These are phyloP conservation scores for Obelidium mucronatum DNA, from an alignment of 192 early-diverging fungal species.

Conservation along the genomic window DNA sequence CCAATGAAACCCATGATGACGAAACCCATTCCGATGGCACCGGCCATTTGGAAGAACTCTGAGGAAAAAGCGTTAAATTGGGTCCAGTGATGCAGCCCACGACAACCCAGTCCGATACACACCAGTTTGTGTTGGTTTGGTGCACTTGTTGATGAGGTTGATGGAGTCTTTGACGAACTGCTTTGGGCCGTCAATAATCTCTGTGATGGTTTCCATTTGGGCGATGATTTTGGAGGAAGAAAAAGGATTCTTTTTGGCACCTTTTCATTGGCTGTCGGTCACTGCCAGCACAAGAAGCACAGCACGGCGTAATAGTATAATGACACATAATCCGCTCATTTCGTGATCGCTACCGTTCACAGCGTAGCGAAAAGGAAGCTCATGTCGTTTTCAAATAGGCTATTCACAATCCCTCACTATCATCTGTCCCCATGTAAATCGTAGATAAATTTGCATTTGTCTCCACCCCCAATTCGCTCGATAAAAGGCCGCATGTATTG, in stretches of 20 bases:
- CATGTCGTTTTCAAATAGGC: too few relatives aligned
- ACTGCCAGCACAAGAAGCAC: too few relatives aligned
- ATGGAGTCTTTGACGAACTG: conserved; percentile 92
- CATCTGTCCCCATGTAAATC: too few relatives aligned
- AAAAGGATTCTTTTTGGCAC: neutral
- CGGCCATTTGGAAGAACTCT: conserved; percentile 96
- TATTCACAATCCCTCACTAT: too few relatives aligned
- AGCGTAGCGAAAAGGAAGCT: too few relatives aligned
- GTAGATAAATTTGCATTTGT: too few relatives aligned
- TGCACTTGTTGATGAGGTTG: conserved; percentile 93
- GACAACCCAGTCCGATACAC: conserved; percentile 15
- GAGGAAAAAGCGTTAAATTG: neutral
- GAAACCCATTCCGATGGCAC: conserved; percentile 56
- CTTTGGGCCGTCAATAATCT: conserved; percentile 85
- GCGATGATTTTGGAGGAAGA: neutral
- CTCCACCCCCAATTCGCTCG: too few relatives aligned
- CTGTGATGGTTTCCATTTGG: conserved; percentile 60
- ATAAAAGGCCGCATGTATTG: too few relatives aligned
- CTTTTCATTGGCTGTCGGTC: neutral
- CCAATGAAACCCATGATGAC: conserved; percentile 41
- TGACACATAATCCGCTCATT: too few relatives aligned
- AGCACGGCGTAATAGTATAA: too few relatives aligned
- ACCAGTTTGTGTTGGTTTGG: conserved; percentile 96
- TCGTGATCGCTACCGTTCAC: too few relatives aligned
- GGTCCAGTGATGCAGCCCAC: neutral